Evolutionary conservation across 2,329 filamentous ascomycete genomes (phyloP).

Genomic region (Diaporthe batatas): DNA sequence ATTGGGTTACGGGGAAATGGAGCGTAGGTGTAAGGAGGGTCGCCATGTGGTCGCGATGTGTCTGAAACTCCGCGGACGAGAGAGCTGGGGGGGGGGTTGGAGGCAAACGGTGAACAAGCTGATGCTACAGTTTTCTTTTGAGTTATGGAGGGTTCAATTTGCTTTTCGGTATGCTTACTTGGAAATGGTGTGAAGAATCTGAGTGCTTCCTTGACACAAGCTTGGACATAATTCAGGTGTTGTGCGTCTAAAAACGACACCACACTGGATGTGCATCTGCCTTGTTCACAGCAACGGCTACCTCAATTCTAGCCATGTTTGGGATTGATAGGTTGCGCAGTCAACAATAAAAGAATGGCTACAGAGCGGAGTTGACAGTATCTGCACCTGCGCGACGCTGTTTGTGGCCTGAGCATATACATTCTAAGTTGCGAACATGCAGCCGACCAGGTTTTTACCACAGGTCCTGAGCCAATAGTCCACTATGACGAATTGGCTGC

Average conservation of each 20-base stretch:
- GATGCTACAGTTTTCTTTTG: too few relatives aligned
- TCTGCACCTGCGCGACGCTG: conserved; percentile 45
- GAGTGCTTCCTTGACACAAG: conserved; percentile 52
- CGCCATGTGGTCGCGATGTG: not conserved
- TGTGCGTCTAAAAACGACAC: conserved; percentile 48
- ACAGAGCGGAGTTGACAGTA: conserved; percentile 45
- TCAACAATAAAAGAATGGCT: conserved; percentile 47
- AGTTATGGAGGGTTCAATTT: too few relatives aligned
- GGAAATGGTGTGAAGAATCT: conserved; percentile 49
- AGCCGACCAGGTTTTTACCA: conserved; percentile 43
- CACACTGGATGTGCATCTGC: conserved; percentile 39
- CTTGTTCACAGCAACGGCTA: conserved; percentile 45
- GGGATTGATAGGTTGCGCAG: conserved; percentile 43
- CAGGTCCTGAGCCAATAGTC: conserved; percentile 47
- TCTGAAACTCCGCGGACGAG: not conserved
- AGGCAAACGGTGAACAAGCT: too few relatives aligned
- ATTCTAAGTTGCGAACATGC: conserved; percentile 44
- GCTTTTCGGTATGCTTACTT: conserved; percentile 2
- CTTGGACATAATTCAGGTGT: conserved; percentile 51
- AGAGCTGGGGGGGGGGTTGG: too few relatives aligned
- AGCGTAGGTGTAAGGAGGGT: not conserved
- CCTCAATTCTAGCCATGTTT: conserved; percentile 16
- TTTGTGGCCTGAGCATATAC: conserved; percentile 44
- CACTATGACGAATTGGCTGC: conserved; percentile 44
- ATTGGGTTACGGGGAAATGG: too few relatives aligned